Evolutionary conservation across 2,329 filamentous ascomycete species (phyloP).

Genomic region (Zymoseptoria passerinii): DNA sequence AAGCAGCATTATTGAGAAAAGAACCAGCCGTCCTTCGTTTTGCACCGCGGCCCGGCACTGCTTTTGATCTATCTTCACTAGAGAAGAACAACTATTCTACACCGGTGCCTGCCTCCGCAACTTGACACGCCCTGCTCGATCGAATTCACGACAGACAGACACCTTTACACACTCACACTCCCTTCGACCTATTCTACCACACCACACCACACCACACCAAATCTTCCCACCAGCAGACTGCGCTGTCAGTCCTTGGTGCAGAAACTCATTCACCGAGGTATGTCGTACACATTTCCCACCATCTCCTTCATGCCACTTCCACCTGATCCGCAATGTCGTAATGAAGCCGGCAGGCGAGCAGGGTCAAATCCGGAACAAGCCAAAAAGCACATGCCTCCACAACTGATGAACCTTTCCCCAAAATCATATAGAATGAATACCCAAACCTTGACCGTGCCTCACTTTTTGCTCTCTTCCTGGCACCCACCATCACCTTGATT

Average conservation of each 20-base stretch:
- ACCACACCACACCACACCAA: background rate
- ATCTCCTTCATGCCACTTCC: background rate
- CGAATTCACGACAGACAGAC: background rate
- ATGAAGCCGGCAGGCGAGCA: background rate
- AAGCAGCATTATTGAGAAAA: background rate
- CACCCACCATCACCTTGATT: background rate
- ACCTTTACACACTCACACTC: too few species aligned
- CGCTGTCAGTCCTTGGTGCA: background rate
- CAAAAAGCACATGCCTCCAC: background rate
- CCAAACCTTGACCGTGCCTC: background rate
- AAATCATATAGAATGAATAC: background rate
- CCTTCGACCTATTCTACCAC: background rate
- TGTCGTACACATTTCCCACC: background rate
- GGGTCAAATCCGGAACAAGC: background rate
- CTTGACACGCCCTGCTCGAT: background rate
- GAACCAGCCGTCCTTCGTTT: background rate
- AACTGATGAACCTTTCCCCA: background rate
- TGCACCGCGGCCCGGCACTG: background rate
- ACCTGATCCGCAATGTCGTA: background rate
- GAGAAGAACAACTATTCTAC: too few species aligned
- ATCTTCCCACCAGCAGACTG: background rate
- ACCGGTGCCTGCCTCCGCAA: background rate
- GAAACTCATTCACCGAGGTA: background rate
- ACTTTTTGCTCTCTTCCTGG: background rate
- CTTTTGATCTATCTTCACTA: background rate